Conservation (phyloP, 495 filamentous ascomycete species). For the Penicillium paxilli region DNA sequence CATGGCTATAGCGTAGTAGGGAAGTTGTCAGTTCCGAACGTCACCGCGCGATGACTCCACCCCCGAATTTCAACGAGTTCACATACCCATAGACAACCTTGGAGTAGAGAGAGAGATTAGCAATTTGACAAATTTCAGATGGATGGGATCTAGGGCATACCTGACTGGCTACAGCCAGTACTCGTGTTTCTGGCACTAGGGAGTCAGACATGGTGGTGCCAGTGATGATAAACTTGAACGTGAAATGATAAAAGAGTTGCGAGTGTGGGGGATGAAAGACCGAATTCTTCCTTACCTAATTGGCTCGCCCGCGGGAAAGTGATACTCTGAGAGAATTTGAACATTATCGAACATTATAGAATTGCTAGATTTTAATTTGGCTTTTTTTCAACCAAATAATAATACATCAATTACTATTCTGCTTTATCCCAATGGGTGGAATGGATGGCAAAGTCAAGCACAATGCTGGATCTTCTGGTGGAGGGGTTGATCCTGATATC, state of each 20-base stretch:
- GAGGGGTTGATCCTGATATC: too few relatives aligned
- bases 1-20: conserved; percentile 81
- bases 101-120: conserved; percentile 21
- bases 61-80: conserved; percentile 9
- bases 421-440: too few relatives aligned
- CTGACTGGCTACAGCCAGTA: conserved; percentile 96
- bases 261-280: conserved; percentile 8
- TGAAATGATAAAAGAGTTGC: conserved; percentile 3
- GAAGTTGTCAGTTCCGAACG: conserved; percentile 15
- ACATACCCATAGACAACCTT: conserved; percentile 81
- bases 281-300: conserved; percentile 24
- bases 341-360: too few relatives aligned
- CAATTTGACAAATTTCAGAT: neutral
- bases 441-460: too few relatives aligned
- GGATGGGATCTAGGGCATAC: conserved; percentile 56
- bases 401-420: too few relatives aligned
- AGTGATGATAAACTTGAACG: too few relatives aligned
- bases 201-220: conserved; percentile 33
- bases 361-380: too few relatives aligned
- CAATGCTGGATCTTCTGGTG: too few relatives aligned
- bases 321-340: too few relatives aligned
- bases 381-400: too few relatives aligned
- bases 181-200: conserved; percentile 77
- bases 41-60: conserved; percentile 7
- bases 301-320: conserved; percentile 9